Percentiles rank a stretch among this genome's conserved stretches.
These are phyloP conservation scores for Nakazawaea pomicola DNA, from an alignment of 805 yeast genomes.

Conservation along the genomic window DNA sequence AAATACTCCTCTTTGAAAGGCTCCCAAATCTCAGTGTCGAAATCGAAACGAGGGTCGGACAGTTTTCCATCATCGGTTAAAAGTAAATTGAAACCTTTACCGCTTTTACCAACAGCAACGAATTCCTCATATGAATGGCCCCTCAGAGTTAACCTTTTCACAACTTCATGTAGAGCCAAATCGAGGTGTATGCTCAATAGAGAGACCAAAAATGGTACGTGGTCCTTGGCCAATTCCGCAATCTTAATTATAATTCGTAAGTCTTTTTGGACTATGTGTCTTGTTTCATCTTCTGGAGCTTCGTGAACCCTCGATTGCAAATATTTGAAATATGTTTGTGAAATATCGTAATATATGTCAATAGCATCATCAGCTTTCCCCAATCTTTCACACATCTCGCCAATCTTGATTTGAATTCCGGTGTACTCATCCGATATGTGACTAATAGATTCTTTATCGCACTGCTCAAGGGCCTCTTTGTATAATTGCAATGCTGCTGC, in stretches of 20 bases:
- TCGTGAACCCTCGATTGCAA: conserved; percentile 32
- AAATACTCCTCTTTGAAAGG: conserved; percentile 76
- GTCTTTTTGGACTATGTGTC: conserved; percentile 64
- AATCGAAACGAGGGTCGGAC: conserved; percentile 23
- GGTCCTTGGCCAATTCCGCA: conserved; percentile 45
- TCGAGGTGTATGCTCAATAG: conserved; percentile 10
- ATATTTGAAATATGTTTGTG: conserved; percentile 51
- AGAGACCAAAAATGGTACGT: conserved; percentile 22
- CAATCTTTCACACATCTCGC: conserved; percentile 78
- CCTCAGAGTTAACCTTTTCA: conserved; percentile 23
- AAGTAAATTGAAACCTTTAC: background rate
- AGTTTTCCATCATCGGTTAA: conserved; percentile 3
- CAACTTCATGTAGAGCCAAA: conserved; percentile 9
- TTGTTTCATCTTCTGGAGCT: conserved; percentile 37
- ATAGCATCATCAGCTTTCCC: conserved; percentile 59
- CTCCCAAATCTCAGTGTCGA: conserved; percentile 50
- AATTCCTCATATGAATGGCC: conserved; percentile 40
- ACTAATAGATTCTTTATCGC: conserved; percentile 50
- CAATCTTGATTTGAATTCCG: conserved; percentile 82
- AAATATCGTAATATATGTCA: conserved; percentile 61
- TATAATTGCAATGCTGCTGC: conserved; percentile 66
- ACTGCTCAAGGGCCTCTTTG: conserved; percentile 65
- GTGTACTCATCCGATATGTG: conserved; percentile 76
- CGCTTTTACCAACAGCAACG: conserved; percentile 29
- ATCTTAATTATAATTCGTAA: conserved; percentile 64